Conservation (phyloP, 192 early-diverging fungal genomes). For the Diversispora epigaea region DNA sequence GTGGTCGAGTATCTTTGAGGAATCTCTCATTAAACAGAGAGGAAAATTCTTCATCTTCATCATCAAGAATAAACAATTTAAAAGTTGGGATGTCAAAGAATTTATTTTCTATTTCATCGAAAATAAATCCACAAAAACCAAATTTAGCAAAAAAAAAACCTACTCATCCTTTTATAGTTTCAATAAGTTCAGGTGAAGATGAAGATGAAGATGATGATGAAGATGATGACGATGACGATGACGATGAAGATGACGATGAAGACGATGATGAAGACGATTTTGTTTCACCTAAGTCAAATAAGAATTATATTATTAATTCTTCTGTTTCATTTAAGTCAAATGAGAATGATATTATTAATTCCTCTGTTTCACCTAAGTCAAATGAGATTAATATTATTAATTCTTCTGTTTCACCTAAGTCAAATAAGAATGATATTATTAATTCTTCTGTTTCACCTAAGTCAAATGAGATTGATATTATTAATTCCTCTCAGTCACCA, state of each 20-base stretch:
- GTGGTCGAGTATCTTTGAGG: constrained; percentile 1
- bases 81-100: background rate
- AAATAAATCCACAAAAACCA: background rate
- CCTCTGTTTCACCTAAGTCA: background rate
- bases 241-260: no score
- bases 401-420: no score
- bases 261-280: no score
- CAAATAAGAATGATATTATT: no score
- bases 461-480: background rate
- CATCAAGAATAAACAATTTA: background rate
- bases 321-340: background rate
- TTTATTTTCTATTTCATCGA: background rate
- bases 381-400: no score
- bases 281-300: no score
- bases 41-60: background rate
- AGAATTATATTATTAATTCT: no score
- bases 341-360: no score
- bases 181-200: no score
- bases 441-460: background rate
- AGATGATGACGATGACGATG: no score
- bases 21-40: background rate
- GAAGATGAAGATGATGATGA: no score
- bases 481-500: background rate
- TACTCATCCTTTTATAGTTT: background rate
- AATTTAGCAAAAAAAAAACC: background rate